Evolutionary conservation across 2,329 filamentous ascomycete genomes (phyloP).

Genomic region (Pleurostoma richardsiae): DNA sequence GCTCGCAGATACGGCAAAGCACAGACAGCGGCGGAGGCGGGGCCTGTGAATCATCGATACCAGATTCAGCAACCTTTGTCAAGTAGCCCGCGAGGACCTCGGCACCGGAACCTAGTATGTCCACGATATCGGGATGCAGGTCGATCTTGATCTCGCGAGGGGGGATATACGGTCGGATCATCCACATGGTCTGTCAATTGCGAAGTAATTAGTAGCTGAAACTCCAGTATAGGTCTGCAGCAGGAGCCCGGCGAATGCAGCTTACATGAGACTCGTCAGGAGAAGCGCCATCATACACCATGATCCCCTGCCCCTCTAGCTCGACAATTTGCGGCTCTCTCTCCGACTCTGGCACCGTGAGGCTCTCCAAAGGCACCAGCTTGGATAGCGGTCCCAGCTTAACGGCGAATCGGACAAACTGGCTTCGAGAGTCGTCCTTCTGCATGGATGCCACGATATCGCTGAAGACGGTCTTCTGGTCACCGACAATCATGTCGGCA

Average conservation of each 20-base stretch:
- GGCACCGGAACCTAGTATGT: constrained; percentile 89
- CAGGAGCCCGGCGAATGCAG: constrained; percentile 12
- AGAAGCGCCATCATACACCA: constrained; percentile 88
- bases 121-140: constrained; percentile 80
- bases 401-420: constrained; percentile 78
- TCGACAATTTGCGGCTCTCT: constrained; percentile 56
- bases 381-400: constrained; percentile 65
- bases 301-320: constrained; percentile 94
- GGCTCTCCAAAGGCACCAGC: constrained; percentile 42
- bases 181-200: constrained; percentile 85
- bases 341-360: constrained; percentile 30
- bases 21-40: constrained; percentile 80
- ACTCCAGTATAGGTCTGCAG: no score
- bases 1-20: constrained; percentile 93
- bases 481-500: constrained; percentile 71
- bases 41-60: constrained; percentile 67
- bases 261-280: constrained; percentile 87
- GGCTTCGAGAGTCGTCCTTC: constrained; percentile 87
- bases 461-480: constrained; percentile 74
- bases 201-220: constrained; percentile 18
- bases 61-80: constrained; percentile 80
- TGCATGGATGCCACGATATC: constrained; percentile 85
- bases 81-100: constrained; percentile 93
- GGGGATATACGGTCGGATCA: constrained; percentile 86
- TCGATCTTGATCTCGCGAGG: constrained; percentile 95